A percentile compares a stretch with the other conserved stretches of the same genome.
Conservation (phyloP, 257 asterid genomes). For the Solanum bulbocastanum region DNA sequence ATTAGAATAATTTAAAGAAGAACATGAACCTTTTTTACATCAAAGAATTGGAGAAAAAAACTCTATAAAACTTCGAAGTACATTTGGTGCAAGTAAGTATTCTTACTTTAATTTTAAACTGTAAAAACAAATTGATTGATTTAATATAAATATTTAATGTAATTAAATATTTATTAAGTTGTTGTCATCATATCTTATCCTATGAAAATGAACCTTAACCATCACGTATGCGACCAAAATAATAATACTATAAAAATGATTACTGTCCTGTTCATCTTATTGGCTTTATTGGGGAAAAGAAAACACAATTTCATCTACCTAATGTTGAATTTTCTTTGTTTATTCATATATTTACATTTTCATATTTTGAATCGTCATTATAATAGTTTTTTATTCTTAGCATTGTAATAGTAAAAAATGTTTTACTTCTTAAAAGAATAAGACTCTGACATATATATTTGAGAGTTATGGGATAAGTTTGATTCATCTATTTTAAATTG, state of each 20-base stretch:
- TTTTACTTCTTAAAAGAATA: neutral
- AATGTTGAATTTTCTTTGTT: neutral
- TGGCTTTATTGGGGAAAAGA: neutral
- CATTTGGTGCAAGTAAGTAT: neutral
- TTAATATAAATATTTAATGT: neutral
- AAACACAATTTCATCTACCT: neutral
- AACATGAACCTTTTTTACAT: neutral
- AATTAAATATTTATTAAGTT: neutral
- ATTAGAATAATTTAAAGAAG: neutral
- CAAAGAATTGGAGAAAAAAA: neutral
- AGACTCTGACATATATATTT: neutral
- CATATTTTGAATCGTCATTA: neutral
- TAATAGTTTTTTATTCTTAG: no score
- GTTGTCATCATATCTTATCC: neutral
- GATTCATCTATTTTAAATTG: neutral
- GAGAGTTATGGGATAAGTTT: neutral
- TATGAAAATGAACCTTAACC: neutral
- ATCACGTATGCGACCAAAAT: neutral
- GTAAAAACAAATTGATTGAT: neutral
- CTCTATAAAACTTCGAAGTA: neutral
- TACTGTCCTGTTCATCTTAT: neutral
- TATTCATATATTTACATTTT: neutral
- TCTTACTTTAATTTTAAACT: neutral
- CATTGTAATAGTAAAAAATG: neutral
- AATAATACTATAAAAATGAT: neutral